Evolutionary conservation across 2,329 filamentous ascomycete genomes (phyloP).

Genomic region (Venturia oleaginea): DNA sequence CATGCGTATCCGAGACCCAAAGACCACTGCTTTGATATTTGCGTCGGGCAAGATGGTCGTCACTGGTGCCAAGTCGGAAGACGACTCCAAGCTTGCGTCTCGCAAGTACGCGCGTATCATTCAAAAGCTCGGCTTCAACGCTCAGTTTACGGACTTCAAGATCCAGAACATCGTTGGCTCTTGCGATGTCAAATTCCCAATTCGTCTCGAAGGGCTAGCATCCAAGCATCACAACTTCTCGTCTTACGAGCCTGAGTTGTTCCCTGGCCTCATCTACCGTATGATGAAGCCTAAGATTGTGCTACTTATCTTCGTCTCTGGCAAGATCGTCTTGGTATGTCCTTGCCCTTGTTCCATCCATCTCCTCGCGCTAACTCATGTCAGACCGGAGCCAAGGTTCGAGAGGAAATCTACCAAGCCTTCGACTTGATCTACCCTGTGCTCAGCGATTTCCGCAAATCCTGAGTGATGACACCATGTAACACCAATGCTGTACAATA

Average conservation of each 20-base stretch:
- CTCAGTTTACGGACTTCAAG: conserved; percentile 99
- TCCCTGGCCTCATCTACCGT: conserved; percentile 98
- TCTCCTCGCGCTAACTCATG: conserved; percentile 93
- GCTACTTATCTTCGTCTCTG: conserved; percentile 92
- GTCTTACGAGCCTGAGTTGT: conserved; percentile 96
- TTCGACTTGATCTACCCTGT: conserved; percentile 74
- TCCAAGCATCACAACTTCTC: conserved; percentile 99
- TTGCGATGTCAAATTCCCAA: conserved; percentile 99
- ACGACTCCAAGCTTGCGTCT: conserved; percentile 92
- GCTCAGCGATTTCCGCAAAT: conserved; percentile 65
- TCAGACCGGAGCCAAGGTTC: conserved; percentile 91
- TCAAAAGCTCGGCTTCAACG: conserved; percentile 98
- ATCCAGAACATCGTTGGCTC: conserved; percentile 99
- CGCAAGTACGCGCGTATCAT: conserved; percentile 99
- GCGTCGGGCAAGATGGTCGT: conserved; percentile 99
- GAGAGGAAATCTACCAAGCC: conserved; percentile 70
- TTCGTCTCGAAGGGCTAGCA: conserved; percentile 89
- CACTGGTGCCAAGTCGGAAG: conserved; percentile 94
- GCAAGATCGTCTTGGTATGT: conserved; percentile 67
- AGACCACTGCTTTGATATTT: conserved; percentile 97
- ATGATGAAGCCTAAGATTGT: conserved; percentile 99
- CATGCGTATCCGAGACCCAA: conserved; percentile 98
- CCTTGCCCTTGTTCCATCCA: not conserved
- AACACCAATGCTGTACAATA: conserved; percentile 10
- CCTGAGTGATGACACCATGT: conserved; percentile 29